phyloP scores from a whole-genome alignment of 139 green algal species.

The Protoeuglena noctilucae region DNA sequence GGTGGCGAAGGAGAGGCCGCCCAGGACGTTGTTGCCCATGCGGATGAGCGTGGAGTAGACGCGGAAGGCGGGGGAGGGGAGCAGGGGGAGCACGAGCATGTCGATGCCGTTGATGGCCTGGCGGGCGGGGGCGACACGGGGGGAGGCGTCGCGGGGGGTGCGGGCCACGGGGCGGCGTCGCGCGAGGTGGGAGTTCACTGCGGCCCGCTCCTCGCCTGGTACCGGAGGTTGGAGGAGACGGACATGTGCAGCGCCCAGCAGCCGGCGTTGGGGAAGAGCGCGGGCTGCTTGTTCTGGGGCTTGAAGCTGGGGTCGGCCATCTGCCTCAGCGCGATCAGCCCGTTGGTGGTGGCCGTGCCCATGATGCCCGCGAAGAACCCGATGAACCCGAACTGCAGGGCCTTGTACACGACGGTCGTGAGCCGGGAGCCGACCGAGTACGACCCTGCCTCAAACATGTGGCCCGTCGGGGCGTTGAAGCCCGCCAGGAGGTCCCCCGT shows the following conservation, averaged over 20 bases:
- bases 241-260: slow-evolving; percentile 89
- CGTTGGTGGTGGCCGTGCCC: slow-evolving; percentile 72
- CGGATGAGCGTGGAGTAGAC: slow-evolving; percentile 57
- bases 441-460: slow-evolving; percentile 76
- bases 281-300: slow-evolving; percentile 62
- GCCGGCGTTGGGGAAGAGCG: slow-evolving; percentile 63
- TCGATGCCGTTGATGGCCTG: slow-evolving; percentile 77
- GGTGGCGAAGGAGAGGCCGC: slow-evolving; percentile 77
- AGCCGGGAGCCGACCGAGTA: slow-evolving; percentile 36
- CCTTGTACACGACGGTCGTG: slow-evolving; percentile 72
- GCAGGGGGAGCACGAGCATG: slow-evolving; percentile 21
- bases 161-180: too few relatives aligned
- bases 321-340: slow-evolving; percentile 45
- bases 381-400: slow-evolving; percentile 58
- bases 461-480: slow-evolving; percentile 48
- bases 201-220: too few relatives aligned
- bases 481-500: slow-evolving; percentile 41
- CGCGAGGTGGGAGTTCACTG: too few relatives aligned
- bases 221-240: slow-evolving; percentile 74
- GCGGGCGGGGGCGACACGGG: too few relatives aligned
- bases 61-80: slow-evolving; percentile 42
- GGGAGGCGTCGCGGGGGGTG: too few relatives aligned
- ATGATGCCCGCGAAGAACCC: slow-evolving; percentile 65
- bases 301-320: slow-evolving; percentile 48
- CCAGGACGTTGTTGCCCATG: slow-evolving; percentile 74